A percentile compares a stretch with the other conserved stretches of the same genome.
These are phyloP conservation scores for Dryas alaskensis DNA, from an alignment of 306 rosid genomes.

Conservation along the genomic window DNA sequence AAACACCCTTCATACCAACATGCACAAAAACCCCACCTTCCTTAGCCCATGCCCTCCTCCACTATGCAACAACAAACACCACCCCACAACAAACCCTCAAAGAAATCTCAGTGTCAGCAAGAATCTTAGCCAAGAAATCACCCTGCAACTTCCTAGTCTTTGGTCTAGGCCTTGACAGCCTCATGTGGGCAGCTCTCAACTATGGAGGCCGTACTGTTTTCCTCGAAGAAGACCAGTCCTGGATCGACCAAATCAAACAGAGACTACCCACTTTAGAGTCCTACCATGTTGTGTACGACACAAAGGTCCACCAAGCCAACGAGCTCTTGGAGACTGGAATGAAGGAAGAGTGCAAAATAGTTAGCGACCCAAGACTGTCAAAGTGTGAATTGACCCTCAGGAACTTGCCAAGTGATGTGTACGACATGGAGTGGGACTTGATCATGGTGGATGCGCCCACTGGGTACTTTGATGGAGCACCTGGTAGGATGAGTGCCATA, in stretches of 20 bases:
- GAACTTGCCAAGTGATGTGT: slow-evolving; percentile 64
- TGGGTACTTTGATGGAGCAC: slow-evolving; percentile 68
- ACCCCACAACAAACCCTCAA: slow-evolving; percentile 83
- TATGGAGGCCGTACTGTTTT: slow-evolving; percentile 81
- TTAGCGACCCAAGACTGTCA: slow-evolving; percentile 68
- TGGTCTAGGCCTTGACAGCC: slow-evolving; percentile 87
- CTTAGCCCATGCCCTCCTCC: slow-evolving; percentile 67
- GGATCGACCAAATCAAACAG: slow-evolving; percentile 61
- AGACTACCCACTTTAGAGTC: slow-evolving; percentile 57
- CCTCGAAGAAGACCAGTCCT: slow-evolving; percentile 73
- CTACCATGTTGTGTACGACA: slow-evolving; percentile 69
- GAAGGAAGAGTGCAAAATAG: slow-evolving; percentile 50
- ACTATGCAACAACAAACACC: slow-evolving; percentile 72
- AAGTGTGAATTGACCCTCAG: slow-evolving; percentile 63
- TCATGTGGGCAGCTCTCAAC: slow-evolving; percentile 91
- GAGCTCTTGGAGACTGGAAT: slow-evolving; percentile 45
- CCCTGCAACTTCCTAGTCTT: slow-evolving; percentile 90
- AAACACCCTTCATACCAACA: slow-evolving; percentile 29
- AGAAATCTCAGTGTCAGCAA: slow-evolving; percentile 73
- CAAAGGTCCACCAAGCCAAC: slow-evolving; percentile 64
- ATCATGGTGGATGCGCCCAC: slow-evolving; percentile 99
- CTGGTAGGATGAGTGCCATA: slow-evolving; percentile 88
- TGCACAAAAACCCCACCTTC: slow-evolving; percentile 78
- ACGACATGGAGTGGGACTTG: slow-evolving; percentile 81
- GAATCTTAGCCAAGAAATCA: slow-evolving; percentile 53